These are phyloP conservation scores for Atkinsonella texensis DNA, from an alignment of 2,329 filamentous ascomycete genomes.

Conservation along the genomic window DNA sequence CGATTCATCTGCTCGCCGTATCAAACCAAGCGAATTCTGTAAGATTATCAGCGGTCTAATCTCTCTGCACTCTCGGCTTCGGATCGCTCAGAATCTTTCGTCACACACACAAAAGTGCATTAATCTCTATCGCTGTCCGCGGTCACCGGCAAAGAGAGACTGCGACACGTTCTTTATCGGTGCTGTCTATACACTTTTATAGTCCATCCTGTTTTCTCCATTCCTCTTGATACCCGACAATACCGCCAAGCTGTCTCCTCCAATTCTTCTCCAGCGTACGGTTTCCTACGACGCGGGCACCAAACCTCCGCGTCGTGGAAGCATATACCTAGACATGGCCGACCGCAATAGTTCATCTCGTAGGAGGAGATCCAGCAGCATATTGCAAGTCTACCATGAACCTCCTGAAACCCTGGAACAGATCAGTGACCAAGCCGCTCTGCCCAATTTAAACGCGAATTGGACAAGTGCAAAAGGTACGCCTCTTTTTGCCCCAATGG, in stretches of 20 bases:
- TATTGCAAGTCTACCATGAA: conserved; percentile 87
- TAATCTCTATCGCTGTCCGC: not conserved
- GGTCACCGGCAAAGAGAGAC: conserved; percentile 3
- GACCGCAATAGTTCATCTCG: conserved; percentile 54
- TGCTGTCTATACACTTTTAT: conserved; percentile 6
- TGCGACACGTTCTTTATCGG: conserved; percentile 3
- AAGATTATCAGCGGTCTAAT: not conserved
- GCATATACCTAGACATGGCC: conserved; percentile 45
- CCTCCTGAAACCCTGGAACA: conserved; percentile 94
- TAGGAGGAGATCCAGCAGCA: conserved; percentile 90
- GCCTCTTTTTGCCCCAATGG: conserved; percentile 15
- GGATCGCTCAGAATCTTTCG: not conserved
- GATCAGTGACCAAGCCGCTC: conserved; percentile 86
- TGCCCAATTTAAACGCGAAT: conserved; percentile 93
- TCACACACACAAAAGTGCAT: not conserved
- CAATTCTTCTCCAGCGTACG: conserved; percentile 74
- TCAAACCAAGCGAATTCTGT: not conserved
- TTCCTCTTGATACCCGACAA: conserved; percentile 29
- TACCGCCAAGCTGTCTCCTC: conserved; percentile 94
- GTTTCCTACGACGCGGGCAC: conserved; percentile 83
- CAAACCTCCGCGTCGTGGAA: conserved; percentile 53
- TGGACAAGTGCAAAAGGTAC: conserved; percentile 99
- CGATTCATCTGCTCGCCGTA: not conserved
- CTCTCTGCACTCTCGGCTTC: not conserved
- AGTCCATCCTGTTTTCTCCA: conserved; percentile 7